Base-by-base conservation (phyloP, 768 basidiomycete genomes). In the Tulasnella sp. region DNA sequence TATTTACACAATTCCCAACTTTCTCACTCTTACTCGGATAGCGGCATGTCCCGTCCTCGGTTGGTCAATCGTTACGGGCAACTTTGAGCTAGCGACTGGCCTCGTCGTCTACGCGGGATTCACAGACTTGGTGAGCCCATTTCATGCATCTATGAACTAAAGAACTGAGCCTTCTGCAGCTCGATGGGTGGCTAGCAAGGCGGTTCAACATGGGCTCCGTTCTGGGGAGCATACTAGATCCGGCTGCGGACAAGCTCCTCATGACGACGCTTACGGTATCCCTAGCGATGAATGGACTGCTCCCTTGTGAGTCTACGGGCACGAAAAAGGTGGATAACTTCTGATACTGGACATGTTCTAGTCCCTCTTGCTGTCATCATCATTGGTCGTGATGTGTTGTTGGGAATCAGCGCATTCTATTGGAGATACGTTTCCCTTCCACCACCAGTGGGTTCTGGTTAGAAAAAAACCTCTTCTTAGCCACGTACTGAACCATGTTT, bases 141-240 rank as follows among this genome's bases (percentile, higher is more conserved):
- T 42, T 79, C 82, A 82, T 81, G 81, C 74, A 12, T 77, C 5
- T 28, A 48, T 77, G 11, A 44, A 75, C 31, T 77, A 82, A 46
- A 80, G 64, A 1, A 42, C 75, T 48, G 64, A 64, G 1, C 31
- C 6, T 50, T 58, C 75, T 79, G 72, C 86, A 99, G 97, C 90
- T 92, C 79, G 98, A 99, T 83, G 98, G 98, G 0, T 98, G 88
- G 84, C 86, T 99, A 81, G 98, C 98, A 0, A 89, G 98, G 83
- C 89, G 90, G 79, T 98, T 89, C 88, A 92, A 93, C 40, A 95
- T 95, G 93, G 90, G 90, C 40, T 92, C 95, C 18, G 96, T 99
- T n/a, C 89, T 99, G 28, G 98, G 98, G 28, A 94, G 95, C 12
- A 96, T 99, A 80, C 89, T 99, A 18, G 98, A 99, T 85, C 98